phyloP scores from a whole-genome alignment of 768 basidiomycete genomes.

The Pleurotus pulmonarius region DNA sequence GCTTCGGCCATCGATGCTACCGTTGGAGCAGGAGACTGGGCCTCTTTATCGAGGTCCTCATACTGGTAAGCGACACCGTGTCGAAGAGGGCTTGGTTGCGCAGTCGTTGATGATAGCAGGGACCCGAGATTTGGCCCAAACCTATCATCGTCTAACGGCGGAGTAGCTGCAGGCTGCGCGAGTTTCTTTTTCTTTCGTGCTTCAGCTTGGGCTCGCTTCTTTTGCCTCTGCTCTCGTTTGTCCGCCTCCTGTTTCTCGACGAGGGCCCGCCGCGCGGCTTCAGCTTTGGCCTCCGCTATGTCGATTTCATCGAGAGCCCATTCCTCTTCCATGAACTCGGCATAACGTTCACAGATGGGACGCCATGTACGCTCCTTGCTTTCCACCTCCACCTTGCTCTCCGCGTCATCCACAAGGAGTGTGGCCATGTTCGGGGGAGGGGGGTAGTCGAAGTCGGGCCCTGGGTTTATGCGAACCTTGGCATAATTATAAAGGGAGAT shows the following conservation, averaged over 20 bases:
- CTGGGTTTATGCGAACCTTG: slow-evolving; percentile 79
- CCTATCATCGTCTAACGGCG: slow-evolving; percentile 19
- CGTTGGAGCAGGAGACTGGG: slow-evolving; percentile 48
- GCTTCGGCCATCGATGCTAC: slow-evolving; percentile 45
- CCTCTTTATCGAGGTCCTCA: slow-evolving; percentile 28
- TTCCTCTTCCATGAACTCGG: slow-evolving; percentile 83
- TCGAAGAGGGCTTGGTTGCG: slow-evolving; percentile 37
- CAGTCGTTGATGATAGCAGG: slow-evolving; percentile 8
- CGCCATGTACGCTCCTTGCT: slow-evolving; percentile 56
- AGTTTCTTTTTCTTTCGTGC: slow-evolving; percentile 48
- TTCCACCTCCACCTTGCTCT: slow-evolving; percentile 15
- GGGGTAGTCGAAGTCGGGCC: slow-evolving; percentile 79
- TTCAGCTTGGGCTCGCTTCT: slow-evolving; percentile 48
- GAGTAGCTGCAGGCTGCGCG: slow-evolving; percentile 23
- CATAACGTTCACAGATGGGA: slow-evolving; percentile 80
- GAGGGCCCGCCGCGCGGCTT: slow-evolving; percentile 34
- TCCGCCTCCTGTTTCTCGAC: slow-evolving; percentile 42
- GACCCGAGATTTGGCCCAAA: slow-evolving; percentile 9
- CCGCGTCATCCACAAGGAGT: slow-evolving; percentile 36
- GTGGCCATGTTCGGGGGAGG: slow-evolving; percentile 79
- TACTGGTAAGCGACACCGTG: slow-evolving; percentile 35
- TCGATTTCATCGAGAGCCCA: slow-evolving; percentile 73
- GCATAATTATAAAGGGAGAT: slow-evolving; percentile 92
- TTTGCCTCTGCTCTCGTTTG: slow-evolving; percentile 43
- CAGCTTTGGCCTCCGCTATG: slow-evolving; percentile 60